Evolutionary conservation across 306 rosid species (phyloP).

Genomic region (Hippophae gyantsensis): DNA sequence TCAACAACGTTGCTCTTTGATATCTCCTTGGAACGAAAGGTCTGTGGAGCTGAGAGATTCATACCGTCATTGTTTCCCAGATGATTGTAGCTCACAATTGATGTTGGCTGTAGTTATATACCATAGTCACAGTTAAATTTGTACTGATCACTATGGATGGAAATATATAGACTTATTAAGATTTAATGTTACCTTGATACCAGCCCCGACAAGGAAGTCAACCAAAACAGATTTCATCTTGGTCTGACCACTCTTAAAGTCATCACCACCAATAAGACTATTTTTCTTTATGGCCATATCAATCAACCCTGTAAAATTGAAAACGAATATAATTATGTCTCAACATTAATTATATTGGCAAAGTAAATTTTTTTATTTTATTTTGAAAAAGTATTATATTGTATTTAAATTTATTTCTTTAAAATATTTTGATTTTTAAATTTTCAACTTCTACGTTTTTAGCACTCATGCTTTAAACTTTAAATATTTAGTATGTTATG

Average conservation of each 20-base stretch:
- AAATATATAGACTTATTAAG: not conserved
- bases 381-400: too few relatives aligned
- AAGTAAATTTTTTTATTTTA: too few relatives aligned
- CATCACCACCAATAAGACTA: conserved; percentile 93
- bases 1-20: conserved; percentile 97
- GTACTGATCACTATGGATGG: not conserved
- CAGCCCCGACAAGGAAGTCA: conserved; percentile 98
- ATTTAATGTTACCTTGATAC: conserved; percentile 57
- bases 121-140: not conserved
- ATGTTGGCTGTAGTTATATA: conserved; percentile 64
- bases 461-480: too few relatives aligned
- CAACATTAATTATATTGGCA: too few relatives aligned
- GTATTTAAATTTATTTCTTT: too few relatives aligned
- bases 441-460: too few relatives aligned
- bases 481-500: too few relatives aligned
- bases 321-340: not conserved
- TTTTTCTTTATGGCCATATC: conserved; percentile 76
- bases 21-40: conserved; percentile 94
- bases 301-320: conserved; percentile 47
- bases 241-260: conserved; percentile 98
- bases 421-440: too few relatives aligned
- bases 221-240: conserved; percentile 97
- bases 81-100: conserved; percentile 98
- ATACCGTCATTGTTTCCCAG: conserved; percentile 97
- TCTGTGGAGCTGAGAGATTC: conserved; percentile 97